Evolutionary conservation across 108 stramenopile genomes (phyloP), one percentile per base, ranked within the genome.

Genomic region (Skeletonema marinoi): DNA sequence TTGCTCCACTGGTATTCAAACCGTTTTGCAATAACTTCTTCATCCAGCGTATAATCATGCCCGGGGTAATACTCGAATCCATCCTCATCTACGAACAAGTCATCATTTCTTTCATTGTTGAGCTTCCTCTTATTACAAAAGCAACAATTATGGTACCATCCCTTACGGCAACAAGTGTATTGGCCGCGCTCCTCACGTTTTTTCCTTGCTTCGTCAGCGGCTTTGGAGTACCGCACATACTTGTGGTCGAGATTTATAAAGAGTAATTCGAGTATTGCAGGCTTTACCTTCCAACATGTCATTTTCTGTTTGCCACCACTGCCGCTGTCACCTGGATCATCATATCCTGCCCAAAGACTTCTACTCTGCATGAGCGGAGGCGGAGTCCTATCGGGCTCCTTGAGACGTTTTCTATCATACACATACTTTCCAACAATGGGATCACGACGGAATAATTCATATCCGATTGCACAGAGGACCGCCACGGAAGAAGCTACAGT

Each of bases 331-430:
- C 32, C 70, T 6, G 56, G 36, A 21, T 74, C 60, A 32, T 66
- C 60, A 19, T 48, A 19, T 12, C 81, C 81, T 32, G 36, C 63
- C 83, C 79, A 80, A 36, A 80, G 42, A 44, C 83, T 84, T 25
- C 83, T 63, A 77, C 83, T 81, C 16, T 56, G 19, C 83, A 84
- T 84, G 5, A 84, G 36, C 1, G 83, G 83, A 10, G 83, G 83
- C 1, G 83, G 83, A 41, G 80, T 70, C 21, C 83, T 32, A 19
- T 60, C 59, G 1, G 83, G 83, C 30, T 84, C 75, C 31, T 39
- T 76, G 56, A 81, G 35, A 10, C 83, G 42, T 32, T 77, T 76
- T 6, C 83, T 80, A 77, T 84, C 83, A 51, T 82, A 82, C 12
- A 79, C 73, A 58, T 80, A 79, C 48, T 79, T 80, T 2, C 73